A percentile compares a stretch with the other conserved stretches of the same genome.
Evolutionary conservation across 169 alveolate species (phyloP).

Genomic region (Besnoitia besnoiti): DNA sequence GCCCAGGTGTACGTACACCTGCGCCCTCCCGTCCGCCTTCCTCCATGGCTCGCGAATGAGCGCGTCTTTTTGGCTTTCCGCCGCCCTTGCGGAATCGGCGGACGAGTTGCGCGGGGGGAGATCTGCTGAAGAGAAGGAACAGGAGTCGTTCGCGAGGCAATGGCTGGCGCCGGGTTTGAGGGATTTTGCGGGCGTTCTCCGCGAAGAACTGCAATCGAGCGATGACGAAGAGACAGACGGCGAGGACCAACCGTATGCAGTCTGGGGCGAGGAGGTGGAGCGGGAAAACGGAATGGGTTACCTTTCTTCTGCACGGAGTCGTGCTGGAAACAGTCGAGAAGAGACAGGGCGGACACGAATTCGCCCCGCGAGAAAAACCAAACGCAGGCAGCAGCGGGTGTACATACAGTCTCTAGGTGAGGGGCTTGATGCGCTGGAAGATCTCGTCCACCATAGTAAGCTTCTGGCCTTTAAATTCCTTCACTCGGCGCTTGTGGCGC

Average conservation of each 20-base stretch:
- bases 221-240: constrained; percentile 2
- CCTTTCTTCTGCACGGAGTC: neutral
- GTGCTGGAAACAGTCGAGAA: neutral
- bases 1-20: neutral
- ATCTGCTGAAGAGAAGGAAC: neutral
- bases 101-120: neutral
- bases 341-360: neutral
- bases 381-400: neutral
- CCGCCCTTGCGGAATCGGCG: neutral
- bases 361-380: neutral
- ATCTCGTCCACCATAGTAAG: constrained; percentile 6
- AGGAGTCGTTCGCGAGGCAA: neutral
- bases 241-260: neutral
- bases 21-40: neutral
- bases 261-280: neutral
- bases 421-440: constrained; percentile 1
- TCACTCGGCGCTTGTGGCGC: neutral
- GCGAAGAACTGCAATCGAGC: neutral
- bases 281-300: neutral
- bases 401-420: neutral
- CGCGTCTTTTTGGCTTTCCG: constrained; percentile 14
- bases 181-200: neutral
- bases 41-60: neutral
- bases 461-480: constrained; percentile 9
- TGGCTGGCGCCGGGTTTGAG: constrained; percentile 33